These are phyloP conservation scores for Cystofilobasidium bisporidii DNA, from an alignment of 768 basidiomycete species.

Conservation along the genomic window DNA sequence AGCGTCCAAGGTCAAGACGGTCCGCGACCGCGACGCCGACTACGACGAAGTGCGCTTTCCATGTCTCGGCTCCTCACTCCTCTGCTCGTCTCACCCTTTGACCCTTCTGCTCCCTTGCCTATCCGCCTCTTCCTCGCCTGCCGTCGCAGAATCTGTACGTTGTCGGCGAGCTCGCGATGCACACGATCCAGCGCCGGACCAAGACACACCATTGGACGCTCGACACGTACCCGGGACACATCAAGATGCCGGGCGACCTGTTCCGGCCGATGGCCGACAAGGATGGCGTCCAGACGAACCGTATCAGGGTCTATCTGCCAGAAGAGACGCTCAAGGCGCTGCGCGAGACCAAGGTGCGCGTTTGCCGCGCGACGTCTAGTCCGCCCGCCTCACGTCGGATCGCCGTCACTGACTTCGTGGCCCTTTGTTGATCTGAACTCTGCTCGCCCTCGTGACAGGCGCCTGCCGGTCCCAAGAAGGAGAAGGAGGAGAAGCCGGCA, in stretches of 20 bases:
- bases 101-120: neutral
- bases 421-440: no score
- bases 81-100: no score
- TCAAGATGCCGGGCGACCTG: conserved; percentile 72
- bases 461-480: conserved; percentile 8
- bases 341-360: conserved; percentile 6
- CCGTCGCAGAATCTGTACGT: conserved; percentile 66
- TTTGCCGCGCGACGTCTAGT: no score
- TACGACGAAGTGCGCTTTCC: conserved; percentile 54
- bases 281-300: conserved; percentile 45
- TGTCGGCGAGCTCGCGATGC: conserved; percentile 78
- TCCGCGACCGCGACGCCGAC: conserved; percentile 61
- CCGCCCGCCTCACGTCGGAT: no score
- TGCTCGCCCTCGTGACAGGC: no score
- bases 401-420: neutral
- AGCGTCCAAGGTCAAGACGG: conserved; percentile 72
- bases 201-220: conserved; percentile 62
- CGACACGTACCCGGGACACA: conserved; percentile 66
- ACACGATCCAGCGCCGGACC: conserved; percentile 64
- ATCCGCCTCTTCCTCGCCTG: neutral
- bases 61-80: neutral
- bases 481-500: neutral
- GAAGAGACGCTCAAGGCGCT: conserved; percentile 29
- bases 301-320: conserved; percentile 30
- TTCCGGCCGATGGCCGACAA: conserved; percentile 58